These are phyloP conservation scores for Volvariella surrecta DNA, from an alignment of 1,284 basidiomycete species.

Conservation along the genomic window DNA sequence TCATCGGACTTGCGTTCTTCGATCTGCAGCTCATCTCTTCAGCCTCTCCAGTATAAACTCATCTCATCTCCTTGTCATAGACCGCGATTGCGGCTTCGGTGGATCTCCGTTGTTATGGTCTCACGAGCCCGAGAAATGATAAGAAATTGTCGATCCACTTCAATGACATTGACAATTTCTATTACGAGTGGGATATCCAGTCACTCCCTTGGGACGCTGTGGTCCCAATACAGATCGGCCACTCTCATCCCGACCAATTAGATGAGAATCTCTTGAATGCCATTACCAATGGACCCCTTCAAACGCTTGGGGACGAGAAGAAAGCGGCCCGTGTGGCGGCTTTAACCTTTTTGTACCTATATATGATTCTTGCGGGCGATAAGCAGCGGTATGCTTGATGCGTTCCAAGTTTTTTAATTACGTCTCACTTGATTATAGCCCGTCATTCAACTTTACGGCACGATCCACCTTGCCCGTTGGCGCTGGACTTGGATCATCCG, in stretches of 20 bases:
- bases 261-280: conserved; percentile 67
- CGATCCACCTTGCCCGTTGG: conserved; percentile 96
- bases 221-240: conserved; percentile 41
- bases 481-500: conserved; percentile 97
- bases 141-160: conserved; percentile 73
- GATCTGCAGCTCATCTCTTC: too few relatives aligned
- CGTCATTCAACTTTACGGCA: conserved; percentile 71
- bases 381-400: conserved; percentile 43
- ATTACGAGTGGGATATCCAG: conserved; percentile 74
- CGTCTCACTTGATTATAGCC: conserved; percentile 28
- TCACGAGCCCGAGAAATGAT: conserved; percentile 71
- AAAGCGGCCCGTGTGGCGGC: conserved; percentile 58
- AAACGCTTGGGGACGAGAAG: conserved; percentile 30
- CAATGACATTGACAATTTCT: conserved; percentile 73
- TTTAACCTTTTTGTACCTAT: conserved; percentile 90
- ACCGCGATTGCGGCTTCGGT: conserved; percentile 95
- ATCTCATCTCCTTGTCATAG: conserved; percentile 27
- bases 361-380: conserved; percentile 68
- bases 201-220: conserved; percentile 83
- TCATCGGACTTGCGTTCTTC: too few relatives aligned
- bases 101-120: conserved; percentile 91
- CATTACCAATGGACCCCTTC: conserved; percentile 47
- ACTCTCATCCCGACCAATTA: conserved; percentile 56
- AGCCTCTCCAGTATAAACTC: background rate
- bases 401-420: conserved; percentile 7